Conservation (phyloP, 345 rosid species). For the Corchorus capsularis region DNA sequence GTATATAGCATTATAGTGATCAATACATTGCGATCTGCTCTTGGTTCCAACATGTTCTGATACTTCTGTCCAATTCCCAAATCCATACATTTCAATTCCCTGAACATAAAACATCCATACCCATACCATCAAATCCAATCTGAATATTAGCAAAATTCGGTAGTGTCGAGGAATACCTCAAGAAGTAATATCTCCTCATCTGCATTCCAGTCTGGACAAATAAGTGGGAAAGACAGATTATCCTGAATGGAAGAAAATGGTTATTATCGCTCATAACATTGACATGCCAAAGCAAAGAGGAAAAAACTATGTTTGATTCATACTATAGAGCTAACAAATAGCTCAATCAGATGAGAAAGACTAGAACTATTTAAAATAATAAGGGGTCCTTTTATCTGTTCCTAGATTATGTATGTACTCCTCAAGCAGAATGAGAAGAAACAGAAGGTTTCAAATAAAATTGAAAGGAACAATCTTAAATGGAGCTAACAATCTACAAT, state of each 20-base stretch:
- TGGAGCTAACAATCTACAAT: not conserved
- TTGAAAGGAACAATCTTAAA: not conserved
- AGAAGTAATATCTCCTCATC: constrained; percentile 94
- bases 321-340: not conserved
- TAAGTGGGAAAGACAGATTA: constrained; percentile 86
- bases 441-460: not conserved
- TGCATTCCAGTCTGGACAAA: constrained; percentile 90
- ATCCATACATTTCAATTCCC: constrained; percentile 96
- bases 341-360: not conserved
- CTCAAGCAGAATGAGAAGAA: not conserved
- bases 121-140: constrained; percentile 32
- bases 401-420: not conserved
- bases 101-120: constrained; percentile 33
- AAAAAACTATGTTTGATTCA: not conserved
- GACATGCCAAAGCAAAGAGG: not conserved
- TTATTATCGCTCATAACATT: not conserved
- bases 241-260: constrained; percentile 57
- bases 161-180: constrained; percentile 55
- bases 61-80: constrained; percentile 96
- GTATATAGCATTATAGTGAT: constrained; percentile 76
- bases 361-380: not conserved
- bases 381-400: not conserved
- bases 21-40: constrained; percentile 69
- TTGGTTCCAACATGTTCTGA: constrained; percentile 88
- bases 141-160: constrained; percentile 18